Conservation (phyloP, 1,139 yeast species). For the Yamadazyma blattariae region DNA sequence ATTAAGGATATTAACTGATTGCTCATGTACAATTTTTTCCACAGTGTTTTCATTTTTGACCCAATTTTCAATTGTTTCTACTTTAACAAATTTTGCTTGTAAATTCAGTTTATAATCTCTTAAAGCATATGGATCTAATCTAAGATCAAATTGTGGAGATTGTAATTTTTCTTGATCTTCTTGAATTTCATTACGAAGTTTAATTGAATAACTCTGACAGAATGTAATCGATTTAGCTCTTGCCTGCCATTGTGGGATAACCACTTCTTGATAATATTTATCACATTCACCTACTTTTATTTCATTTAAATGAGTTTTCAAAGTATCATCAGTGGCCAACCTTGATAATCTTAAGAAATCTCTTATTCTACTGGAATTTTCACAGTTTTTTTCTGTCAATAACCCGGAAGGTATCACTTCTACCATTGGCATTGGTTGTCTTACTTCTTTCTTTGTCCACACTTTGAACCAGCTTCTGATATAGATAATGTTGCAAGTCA, state of each 20-base stretch:
- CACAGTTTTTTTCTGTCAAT: constrained; percentile 31
- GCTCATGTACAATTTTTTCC: constrained; percentile 33
- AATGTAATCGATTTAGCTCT: constrained; percentile 28
- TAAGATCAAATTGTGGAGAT: constrained; percentile 23
- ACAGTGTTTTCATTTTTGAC: constrained; percentile 31
- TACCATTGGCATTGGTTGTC: neutral
- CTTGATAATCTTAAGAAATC: constrained; percentile 40
- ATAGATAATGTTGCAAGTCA: too few species aligned
- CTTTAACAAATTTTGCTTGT: constrained; percentile 21
- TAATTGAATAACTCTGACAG: constrained; percentile 27
- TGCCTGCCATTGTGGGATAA: constrained; percentile 38
- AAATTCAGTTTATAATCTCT: constrained; percentile 22
- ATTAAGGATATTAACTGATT: constrained; percentile 30
- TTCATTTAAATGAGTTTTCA: constrained; percentile 38
- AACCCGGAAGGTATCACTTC: constrained; percentile 12
- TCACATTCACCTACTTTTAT: constrained; percentile 22
- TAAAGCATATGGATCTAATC: constrained; percentile 42
- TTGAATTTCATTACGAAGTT: constrained; percentile 17
- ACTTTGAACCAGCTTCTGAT: neutral
- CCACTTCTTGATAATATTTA: constrained; percentile 23
- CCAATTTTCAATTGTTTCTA: constrained; percentile 37
- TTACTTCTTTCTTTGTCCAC: constrained; percentile 4
- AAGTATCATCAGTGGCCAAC: constrained; percentile 37
- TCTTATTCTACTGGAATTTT: constrained; percentile 31
- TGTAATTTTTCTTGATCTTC: constrained; percentile 6